A percentile compares a stretch with the other conserved stretches of the same genome.
These are phyloP conservation scores for Aspergillus asperescens DNA, from an alignment of 495 filamentous ascomycete genomes.

Conservation along the genomic window DNA sequence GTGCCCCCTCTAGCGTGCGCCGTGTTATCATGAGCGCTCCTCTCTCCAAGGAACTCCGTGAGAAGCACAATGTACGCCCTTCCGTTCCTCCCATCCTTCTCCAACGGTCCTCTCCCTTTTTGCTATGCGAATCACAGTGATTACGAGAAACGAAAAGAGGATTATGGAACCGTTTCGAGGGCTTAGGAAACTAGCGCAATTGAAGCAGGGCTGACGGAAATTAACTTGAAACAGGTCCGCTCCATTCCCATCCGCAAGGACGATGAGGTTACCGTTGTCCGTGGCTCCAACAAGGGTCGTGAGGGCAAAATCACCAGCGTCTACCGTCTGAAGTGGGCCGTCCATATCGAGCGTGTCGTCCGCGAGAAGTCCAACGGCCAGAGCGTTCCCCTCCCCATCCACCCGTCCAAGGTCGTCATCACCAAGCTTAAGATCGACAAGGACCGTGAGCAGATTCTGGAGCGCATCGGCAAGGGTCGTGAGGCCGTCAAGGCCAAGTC, in stretches of 20 bases:
- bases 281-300: constrained; percentile 87
- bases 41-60: constrained; percentile 89
- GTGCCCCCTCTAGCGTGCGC: constrained; percentile 83
- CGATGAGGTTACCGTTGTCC: constrained; percentile 86
- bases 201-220: constrained; percentile 57
- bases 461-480: constrained; percentile 9
- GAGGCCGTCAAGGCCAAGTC: constrained; percentile 6
- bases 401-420: constrained; percentile 89
- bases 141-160: background rate
- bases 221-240: constrained; percentile 63
- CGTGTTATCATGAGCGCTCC: constrained; percentile 91
- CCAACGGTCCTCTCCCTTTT: background rate
- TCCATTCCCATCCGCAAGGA: constrained; percentile 97
- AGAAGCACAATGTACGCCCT: constrained; percentile 72
- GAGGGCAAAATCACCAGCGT: constrained; percentile 84
- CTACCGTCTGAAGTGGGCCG: constrained; percentile 95
- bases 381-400: constrained; percentile 80
- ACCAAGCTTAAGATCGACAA: constrained; percentile 98
- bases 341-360: constrained; percentile 87
- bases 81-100: background rate
- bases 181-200: constrained; percentile 76
- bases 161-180: constrained; percentile 37
- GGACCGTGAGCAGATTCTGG: constrained; percentile 64
- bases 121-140: background rate
- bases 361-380: constrained; percentile 94